Evolutionary conservation across 2,329 filamentous ascomycete genomes (phyloP), one percentile per base, ranked within the genome.

Genomic region (Paramyrothecium roridum): DNA sequence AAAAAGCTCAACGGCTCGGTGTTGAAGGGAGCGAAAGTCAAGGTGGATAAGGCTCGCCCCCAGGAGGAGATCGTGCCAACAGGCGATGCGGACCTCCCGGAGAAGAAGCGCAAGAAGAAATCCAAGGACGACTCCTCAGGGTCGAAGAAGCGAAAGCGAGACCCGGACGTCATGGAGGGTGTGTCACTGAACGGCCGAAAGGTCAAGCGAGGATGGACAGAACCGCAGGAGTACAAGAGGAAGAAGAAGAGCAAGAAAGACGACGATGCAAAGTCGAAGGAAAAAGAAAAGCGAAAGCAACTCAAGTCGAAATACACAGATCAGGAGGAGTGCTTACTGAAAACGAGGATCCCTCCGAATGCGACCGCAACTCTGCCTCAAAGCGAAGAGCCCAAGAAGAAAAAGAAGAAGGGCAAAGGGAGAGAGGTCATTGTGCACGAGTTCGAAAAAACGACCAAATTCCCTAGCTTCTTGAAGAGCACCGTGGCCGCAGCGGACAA

Each of bases 161-260:
- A 79, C 58, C 61, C 70, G 64, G 72, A 84, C 66, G 71, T 84
- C 13, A 67, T 84, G 63, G 65, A 80, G 63, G 95, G 92, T 4
- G 80, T 91, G 50, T 85, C 89, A 65, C 76, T 99, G 43, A 79
- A 85, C 19, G 88, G 85, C 49, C 85, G 93, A 62, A 90, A 90
- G 66, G 86, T 97, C 57, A 96, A 95, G 78, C 82, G 93, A 57
- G 93, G 92, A 6, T 96, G 93, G 93, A 93, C 90, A 1, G 89
- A 92, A 58, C 80, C 87, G 1, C 76, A 79, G 21, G 76, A 77
- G 20, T 73, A 77, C 56, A 72, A 75, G 62, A 75, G 69, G 63
- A 78, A 76, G 61, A 76, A 74, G 65, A 80, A 76, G 61, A 76
- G 71, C 45, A 82, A 78, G 64, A 73, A 74, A 23, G 74, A 76